A percentile compares a stretch with the other conserved stretches of the same genome.
Conservation (phyloP, 2,329 filamentous ascomycete species). For the Sporothrix luriei region DNA sequence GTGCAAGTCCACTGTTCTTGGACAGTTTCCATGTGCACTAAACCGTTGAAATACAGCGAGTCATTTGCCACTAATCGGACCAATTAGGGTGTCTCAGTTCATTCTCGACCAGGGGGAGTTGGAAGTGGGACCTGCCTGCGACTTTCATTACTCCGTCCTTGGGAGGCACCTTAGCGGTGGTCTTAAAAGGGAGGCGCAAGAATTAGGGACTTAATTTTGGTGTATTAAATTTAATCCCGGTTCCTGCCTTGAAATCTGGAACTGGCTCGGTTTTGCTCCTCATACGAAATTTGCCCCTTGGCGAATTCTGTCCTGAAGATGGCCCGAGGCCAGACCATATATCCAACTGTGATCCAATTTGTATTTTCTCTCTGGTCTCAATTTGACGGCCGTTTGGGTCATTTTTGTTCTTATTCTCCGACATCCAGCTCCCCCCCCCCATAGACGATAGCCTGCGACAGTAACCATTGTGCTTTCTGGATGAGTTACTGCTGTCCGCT, state of each 20-base stretch:
- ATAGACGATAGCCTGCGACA: not conserved
- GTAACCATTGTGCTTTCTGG: not conserved
- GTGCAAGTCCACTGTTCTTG: constrained; percentile 16
- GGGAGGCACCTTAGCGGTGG: constrained; percentile 8
- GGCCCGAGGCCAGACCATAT: not conserved
- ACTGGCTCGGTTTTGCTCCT: not conserved
- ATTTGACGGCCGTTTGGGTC: not conserved
- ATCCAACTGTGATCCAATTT: not conserved
- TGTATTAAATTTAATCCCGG: constrained; percentile 13
- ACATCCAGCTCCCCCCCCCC: not conserved
- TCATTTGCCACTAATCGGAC: not conserved
- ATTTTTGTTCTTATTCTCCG: not conserved
- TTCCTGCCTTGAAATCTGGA: constrained; percentile 9
- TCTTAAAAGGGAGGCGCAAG: not conserved
- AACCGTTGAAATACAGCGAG: not conserved
- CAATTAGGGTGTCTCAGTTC: not conserved
- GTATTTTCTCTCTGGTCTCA: not conserved
- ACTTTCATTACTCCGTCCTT: constrained; percentile 25
- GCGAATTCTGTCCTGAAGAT: constrained; percentile 25
- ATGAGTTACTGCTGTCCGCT: not conserved
- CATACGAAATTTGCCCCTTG: constrained; percentile 21
- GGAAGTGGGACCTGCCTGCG: constrained; percentile 7
- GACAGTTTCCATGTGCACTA: not conserved
- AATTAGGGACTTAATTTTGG: not conserved
- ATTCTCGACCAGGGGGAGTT: not conserved